These are phyloP conservation scores for Insectozyma bohioensis DNA, from an alignment of 1,139 yeast species.

Conservation along the genomic window DNA sequence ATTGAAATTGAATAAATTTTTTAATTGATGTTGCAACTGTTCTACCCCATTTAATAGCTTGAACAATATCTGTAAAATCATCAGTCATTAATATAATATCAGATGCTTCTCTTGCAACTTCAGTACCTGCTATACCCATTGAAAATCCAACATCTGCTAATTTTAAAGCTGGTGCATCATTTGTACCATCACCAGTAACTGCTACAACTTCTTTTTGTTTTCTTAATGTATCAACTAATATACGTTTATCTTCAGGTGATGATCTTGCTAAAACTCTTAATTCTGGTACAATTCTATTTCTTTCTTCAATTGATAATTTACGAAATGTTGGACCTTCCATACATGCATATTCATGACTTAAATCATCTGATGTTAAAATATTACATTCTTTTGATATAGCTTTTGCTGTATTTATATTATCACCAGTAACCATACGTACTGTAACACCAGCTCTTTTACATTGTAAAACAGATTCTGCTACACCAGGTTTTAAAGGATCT, in stretches of 20 bases:
- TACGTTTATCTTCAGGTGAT: conserved; percentile 90
- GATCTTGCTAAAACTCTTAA: conserved; percentile 89
- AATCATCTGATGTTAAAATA: conserved; percentile 58
- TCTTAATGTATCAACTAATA: conserved; percentile 80
- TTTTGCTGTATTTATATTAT: conserved; percentile 82
- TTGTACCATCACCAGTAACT: conserved; percentile 98
- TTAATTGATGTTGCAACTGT: conserved; percentile 93
- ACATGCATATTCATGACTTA: conserved; percentile 55
- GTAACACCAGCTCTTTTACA: conserved; percentile 91
- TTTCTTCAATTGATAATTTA: conserved; percentile 57
- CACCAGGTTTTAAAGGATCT: conserved; percentile 92
- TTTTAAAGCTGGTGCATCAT: conserved; percentile 93
- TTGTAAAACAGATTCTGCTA: conserved; percentile 79
- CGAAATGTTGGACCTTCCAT: conserved; percentile 96
- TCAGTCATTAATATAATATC: conserved; percentile 94
- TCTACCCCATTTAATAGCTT: conserved; percentile 99
- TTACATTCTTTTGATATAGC: conserved; percentile 89
- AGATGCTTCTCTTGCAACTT: conserved; percentile 94
- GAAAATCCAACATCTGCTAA: conserved; percentile 92
- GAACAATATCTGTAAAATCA: conserved; percentile 91
- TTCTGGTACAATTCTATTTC: conserved; percentile 62
- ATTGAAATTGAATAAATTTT: conserved; percentile 92
- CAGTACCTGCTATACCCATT: conserved; percentile 93
- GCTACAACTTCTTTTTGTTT: conserved; percentile 91
- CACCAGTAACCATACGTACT: conserved; percentile 98